Base-by-base conservation (phyloP, 495 filamentous ascomycete genomes). In the Penicillium cosmopolitanum region DNA sequence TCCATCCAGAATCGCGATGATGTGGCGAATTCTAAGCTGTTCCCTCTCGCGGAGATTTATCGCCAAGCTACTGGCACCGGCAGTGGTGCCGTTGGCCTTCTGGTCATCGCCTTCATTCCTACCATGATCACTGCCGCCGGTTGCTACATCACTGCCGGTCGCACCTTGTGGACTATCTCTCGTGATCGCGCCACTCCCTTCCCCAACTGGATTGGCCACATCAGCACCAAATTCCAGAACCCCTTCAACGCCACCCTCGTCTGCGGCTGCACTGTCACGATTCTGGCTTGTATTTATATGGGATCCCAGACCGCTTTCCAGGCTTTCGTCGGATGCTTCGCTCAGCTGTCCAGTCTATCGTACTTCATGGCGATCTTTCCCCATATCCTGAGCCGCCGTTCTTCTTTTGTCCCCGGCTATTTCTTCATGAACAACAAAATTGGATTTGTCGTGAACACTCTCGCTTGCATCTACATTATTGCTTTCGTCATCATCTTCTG, bases 151-250 rank as follows among this genome's bases (percentile, higher is more conserved):
- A 93, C 90, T 23, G 84, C 85, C 50, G 87, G 90, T n/a, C 86
- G 92, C n/a, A 88, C 86, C n/a, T 85, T 89, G 62, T 96, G 91
- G 91, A 87, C 90, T 3, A 81, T 96, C 12, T 85, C 89, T 35
- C 86, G 92, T 35, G 92, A 96, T 69, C 80, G 85, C 15, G 80
- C 79, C 12, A 81, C 78, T 5, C 80, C 80, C 0, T 83, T 78
- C 68, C 54, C 69, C 10, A 57, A 60, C 11, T 77, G 72, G 67
- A 64, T 80, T 15, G 68, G 74, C 16, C 70, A 57, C 13, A 74
- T 83, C 69, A 71, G 72, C 62, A 57, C 63, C 28, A 76, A 52
- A 1, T 79, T 84, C 34, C 81, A 83, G 38, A 89, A 85, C 63
- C 91, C 91, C 0, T 78, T 91, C 52, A 82, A 85, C 54, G 83